Base-by-base conservation (phyloP, 768 basidiomycete genomes). In the Cystofilobasidium macerans region DNA sequence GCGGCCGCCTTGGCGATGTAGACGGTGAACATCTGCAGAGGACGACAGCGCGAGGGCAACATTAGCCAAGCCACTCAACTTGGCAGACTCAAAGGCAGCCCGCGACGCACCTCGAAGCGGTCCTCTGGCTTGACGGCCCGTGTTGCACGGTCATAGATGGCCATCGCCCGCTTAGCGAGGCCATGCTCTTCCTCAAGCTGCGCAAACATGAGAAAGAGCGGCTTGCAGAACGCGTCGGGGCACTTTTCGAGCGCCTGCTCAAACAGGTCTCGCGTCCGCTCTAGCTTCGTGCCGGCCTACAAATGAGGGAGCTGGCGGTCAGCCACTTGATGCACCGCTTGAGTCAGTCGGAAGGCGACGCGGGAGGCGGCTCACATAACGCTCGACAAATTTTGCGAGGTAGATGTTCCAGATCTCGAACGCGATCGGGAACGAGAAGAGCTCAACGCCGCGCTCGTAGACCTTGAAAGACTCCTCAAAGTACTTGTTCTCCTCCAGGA, bases 371-470 rank as follows among this genome's bases (percentile, higher is more conserved):
- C 87, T 74, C 71, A 93, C 90, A 77, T 93, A 97, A 77, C 95
- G 88, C 77, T 90, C 92, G 67, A 93, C 83, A 75, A 99, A 99
- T 77, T 98, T 98, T 51, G 89, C 86, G 24, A 99, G 78, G 76
- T 98, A 99, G 61, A 95, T 95, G 75, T 99, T 98, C 94, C 95
- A 98, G 69, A 99, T 85, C 77, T 99, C 95, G 76, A 97, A 98
- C 4, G 91, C 93, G 68, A 98, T 85, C 0, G 95, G 95, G 81
- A 89, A 98, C 12, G 93, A 94, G 80, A 98, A 98, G 35, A 98
- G 79, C 70, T 98, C 94, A 13, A 94, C 90, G 56, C 95, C 95
- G 30, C 93, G 85, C 75, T 98, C 95, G 74, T 97, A 99, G 30
- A 94, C 89, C 82, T 92, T 95, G 84, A 98, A 99, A 76, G 89